phyloP scores from a whole-genome alignment of 768 basidiomycete genomes.

The Auriculariales sp. region DNA sequence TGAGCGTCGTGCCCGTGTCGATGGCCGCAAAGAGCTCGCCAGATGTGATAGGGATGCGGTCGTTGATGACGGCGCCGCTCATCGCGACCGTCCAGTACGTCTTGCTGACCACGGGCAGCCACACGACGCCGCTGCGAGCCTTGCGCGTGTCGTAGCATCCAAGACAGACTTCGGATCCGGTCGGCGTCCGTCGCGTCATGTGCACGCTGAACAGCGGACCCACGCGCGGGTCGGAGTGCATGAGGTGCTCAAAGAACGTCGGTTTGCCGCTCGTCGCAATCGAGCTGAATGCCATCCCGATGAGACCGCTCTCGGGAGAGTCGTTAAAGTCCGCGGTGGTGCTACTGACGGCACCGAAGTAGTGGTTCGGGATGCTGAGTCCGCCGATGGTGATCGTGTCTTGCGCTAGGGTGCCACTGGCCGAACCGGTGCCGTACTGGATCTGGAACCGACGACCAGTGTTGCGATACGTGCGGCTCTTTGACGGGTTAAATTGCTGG shows the following conservation, averaged over 20 bases:
- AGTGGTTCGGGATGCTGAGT: conserved; percentile 30
- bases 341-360: conserved; percentile 37
- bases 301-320: conserved; percentile 40
- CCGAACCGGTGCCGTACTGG: conserved; percentile 38
- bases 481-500: conserved; percentile 21
- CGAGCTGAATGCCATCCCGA: conserved; percentile 47
- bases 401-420: conserved; percentile 30
- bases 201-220: conserved; percentile 46
- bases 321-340: conserved; percentile 35
- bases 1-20: conserved; percentile 53
- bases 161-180: conserved; percentile 37
- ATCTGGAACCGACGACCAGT: conserved; percentile 21
- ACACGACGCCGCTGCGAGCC: conserved; percentile 20
- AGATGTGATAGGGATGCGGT: conserved; percentile 9
- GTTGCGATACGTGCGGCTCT: conserved; percentile 28
- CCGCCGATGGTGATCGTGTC: conserved; percentile 38
- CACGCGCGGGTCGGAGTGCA: conserved; percentile 24
- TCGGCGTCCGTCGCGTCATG: conserved; percentile 24
- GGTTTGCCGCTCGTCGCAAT: conserved; percentile 31
- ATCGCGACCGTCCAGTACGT: conserved; percentile 48
- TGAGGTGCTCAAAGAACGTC: conserved; percentile 54
- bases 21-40: conserved; percentile 29
- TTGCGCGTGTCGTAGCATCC: conserved; percentile 27
- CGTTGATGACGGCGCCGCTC: conserved; percentile 27
- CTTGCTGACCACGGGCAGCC: conserved; percentile 28